These are phyloP conservation scores for Tolypocladium inflatum DNA, from an alignment of 2,329 filamentous ascomycete genomes.

Conservation along the genomic window DNA sequence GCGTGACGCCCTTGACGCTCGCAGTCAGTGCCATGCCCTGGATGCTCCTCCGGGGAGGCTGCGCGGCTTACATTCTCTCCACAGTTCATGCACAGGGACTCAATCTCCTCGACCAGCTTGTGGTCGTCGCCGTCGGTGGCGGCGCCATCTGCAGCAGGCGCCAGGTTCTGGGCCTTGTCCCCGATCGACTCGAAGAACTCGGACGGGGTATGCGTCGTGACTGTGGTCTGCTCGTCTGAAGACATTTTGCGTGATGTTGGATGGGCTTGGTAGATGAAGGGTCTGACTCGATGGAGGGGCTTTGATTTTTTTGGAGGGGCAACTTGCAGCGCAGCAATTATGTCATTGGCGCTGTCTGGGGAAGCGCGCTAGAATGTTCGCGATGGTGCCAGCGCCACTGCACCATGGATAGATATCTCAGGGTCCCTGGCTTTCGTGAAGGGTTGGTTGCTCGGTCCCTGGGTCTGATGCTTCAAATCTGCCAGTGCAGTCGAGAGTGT, in stretches of 20 bases:
- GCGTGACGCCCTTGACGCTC: constrained; percentile 60
- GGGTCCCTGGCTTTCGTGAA: neutral
- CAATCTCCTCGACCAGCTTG: constrained; percentile 56
- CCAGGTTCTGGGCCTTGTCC: constrained; percentile 46
- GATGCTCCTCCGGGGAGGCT: neutral
- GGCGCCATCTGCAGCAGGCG: constrained; percentile 24
- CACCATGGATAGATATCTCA: too few relatives aligned
- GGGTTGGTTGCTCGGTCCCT: neutral
- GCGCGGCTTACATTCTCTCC: constrained; percentile 54
- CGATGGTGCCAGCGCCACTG: neutral
- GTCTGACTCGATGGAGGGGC: constrained; percentile 9
- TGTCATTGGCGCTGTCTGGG: constrained; percentile 4
- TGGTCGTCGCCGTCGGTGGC: constrained; percentile 33
- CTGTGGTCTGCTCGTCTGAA: constrained; percentile 26
- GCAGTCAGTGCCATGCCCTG: neutral
- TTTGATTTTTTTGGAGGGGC: constrained; percentile 12
- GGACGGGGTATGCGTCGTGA: constrained; percentile 25
- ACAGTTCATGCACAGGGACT: constrained; percentile 83
- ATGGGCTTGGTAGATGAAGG: constrained; percentile 8
- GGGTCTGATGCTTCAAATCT: neutral
- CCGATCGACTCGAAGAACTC: constrained; percentile 56
- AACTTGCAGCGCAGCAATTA: constrained; percentile 4
- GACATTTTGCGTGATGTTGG: constrained; percentile 27
- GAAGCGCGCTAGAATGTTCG: constrained; percentile 5
- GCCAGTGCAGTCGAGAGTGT: neutral